Base-by-base conservation (phyloP, 371 early-diverging fungal genomes). In the Mucor mucedo region DNA sequence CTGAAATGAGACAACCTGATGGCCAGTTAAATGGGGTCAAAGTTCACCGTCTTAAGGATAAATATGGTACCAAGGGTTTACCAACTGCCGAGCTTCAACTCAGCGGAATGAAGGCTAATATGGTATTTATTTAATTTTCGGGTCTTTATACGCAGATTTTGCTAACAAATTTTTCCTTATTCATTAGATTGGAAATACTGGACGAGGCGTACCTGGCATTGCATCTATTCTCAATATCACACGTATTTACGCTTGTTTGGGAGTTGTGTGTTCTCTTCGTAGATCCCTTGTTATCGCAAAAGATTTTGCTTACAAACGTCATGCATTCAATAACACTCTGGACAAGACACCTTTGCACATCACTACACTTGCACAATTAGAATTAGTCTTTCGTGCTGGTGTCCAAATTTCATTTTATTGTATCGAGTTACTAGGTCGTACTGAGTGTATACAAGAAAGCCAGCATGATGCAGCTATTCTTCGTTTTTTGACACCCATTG, bases 11-110 rank as follows among this genome's bases (percentile, higher is more conserved):
- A 45, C 60, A 80, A 14, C 77, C 76, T 1, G 68, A 83, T 28
- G 88, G 86, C 5, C 71, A 75, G 39, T 59, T 88, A 57, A 87
- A 89, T 45, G 87, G 87, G 8, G 83, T 88, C 32, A 72, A 82
- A 28, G 83, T 89, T 27, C 85, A 85, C 40, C 81, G 89, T 1
- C 61, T 89, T 41, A 89, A 89, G 68, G 79, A 89, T 60, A 89
- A 89, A 69, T 80, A 81, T 45, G 89, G 89, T 4, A 89, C 89
- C 29, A 86, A 84, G 45, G 83, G 84, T 16, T 69, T 91, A 32
- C 89, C 89, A 10, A 91, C 91, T n/a, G 91, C 91, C 8, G 91
- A 91, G 58, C 73, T 89, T 39, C 80, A 86, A 62, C 60, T 89
- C 35, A 63, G 63, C 29, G 81, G 80, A 11, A 84, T 88, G 82